phyloP scores from a whole-genome alignment of 805 yeast genomes.

The Sporopachydermia lactativora region DNA sequence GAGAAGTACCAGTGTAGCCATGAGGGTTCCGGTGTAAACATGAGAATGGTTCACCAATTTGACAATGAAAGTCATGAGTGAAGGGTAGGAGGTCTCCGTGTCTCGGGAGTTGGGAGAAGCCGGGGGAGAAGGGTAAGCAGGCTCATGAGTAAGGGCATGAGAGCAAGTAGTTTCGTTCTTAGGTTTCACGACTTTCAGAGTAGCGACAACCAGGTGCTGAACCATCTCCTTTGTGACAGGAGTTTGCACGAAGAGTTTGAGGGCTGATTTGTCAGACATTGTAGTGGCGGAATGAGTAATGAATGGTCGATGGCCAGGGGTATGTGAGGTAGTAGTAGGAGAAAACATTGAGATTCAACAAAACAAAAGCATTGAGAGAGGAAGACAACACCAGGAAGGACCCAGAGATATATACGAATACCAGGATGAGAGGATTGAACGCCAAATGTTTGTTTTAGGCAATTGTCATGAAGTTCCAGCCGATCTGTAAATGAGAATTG shows the following conservation, averaged over 20 bases:
- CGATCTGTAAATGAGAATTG: too few relatives aligned
- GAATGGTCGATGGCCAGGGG: too few relatives aligned
- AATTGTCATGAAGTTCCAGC: too few relatives aligned
- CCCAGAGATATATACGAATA: too few relatives aligned
- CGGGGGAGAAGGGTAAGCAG: constrained; percentile 25
- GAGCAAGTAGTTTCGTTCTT: constrained; percentile 14
- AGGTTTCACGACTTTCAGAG: constrained; percentile 23
- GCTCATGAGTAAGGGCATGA: constrained; percentile 16
- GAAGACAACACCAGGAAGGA: too few relatives aligned
- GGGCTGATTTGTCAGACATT: constrained; percentile 22
- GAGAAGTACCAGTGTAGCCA: constrained; percentile 81
- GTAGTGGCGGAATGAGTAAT: too few relatives aligned
- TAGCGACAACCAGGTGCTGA: constrained; percentile 26
- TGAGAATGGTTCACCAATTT: constrained; percentile 66
- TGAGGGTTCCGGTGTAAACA: constrained; percentile 88
- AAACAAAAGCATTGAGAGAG: too few relatives aligned
- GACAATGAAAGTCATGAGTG: constrained; percentile 53
- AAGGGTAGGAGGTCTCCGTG: constrained; percentile 19
- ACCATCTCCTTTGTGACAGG: constrained; percentile 28
- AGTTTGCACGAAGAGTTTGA: constrained; percentile 24
- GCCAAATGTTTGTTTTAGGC: too few relatives aligned
- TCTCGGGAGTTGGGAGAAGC: constrained; percentile 18
- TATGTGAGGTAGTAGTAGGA: too few relatives aligned
- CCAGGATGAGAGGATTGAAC: too few relatives aligned
- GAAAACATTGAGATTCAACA: too few relatives aligned